Evolutionary conservation across 2,329 filamentous ascomycete species (phyloP), one percentile per base, ranked within the genome.

Genomic region (Colletotrichum sp.): DNA sequence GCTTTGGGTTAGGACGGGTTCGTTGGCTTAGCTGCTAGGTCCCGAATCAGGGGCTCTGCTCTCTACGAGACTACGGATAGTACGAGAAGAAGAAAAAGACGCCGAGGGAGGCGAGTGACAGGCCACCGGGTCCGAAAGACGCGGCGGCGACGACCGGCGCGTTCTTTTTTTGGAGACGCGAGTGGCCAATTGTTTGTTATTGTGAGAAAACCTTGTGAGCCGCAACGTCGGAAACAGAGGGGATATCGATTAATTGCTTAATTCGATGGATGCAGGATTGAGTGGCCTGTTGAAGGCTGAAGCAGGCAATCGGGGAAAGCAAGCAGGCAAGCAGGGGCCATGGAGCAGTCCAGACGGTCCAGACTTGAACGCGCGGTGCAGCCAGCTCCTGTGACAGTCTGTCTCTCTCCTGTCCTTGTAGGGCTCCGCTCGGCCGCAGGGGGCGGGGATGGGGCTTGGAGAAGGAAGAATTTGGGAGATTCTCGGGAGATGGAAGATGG

Each of bases 321-420:
- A 48, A 21, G 43, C 39, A 48, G 12, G 43, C 43, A 52, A 48
- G 70, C 74, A 76, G 59, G 74, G 74, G 18, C 64, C 64, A 65
- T 68, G 28, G 64, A 28, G 64, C 66, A 67, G 39, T 68, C 70
- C 43, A 61, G 70, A 73, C 63, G 16, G 26, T 59, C 32, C 73
- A 75, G 70, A 64, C 64, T 68, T 59, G 73, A 75, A 75, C 72
- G 68, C 72, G 72, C 72, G 68, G 72, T 71, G 72, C 36, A 61
- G 26, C 68, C 68, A 71, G 52, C 59, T 73, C 48, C 63, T 75
- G 70, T 69, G 64, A 68, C 70, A 65, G 26, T 60, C 68, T 73
- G 70, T 73, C 70, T 74, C 34, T 75, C 63, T 74, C 59, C 21
- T 68, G 70, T 68, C 70, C 70, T 75, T 68, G 70, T 65, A 73